A percentile compares a stretch with the other conserved stretches of the same genome.
Evolutionary conservation across 129 eudicot genomes (phyloP).

Genomic region (Artemisia argyi): DNA sequence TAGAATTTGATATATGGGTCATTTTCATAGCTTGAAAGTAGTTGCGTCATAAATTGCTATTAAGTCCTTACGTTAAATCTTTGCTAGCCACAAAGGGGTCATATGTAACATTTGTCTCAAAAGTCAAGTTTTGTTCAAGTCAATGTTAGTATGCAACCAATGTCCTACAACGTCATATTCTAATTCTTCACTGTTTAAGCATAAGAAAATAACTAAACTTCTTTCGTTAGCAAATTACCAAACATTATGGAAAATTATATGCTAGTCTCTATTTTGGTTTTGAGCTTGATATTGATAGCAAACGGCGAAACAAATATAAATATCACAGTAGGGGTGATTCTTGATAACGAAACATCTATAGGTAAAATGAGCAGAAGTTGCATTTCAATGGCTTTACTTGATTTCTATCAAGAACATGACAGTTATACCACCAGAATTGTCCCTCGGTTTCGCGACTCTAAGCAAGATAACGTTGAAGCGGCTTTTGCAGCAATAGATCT

Average conservation of each 20-base stretch:
- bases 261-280: neutral
- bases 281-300: neutral
- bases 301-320: neutral
- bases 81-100: too few relatives aligned
- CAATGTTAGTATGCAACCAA: too few relatives aligned
- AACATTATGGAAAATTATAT: neutral
- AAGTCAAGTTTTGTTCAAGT: too few relatives aligned
- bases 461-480: neutral
- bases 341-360: neutral
- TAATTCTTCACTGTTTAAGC: neutral
- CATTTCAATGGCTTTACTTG: slow-evolving; percentile 5
- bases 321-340: neutral
- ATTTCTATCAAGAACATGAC: neutral
- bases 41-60: too few relatives aligned
- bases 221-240: neutral
- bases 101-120: too few relatives aligned
- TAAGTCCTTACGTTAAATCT: too few relatives aligned
- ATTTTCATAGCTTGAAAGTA: too few relatives aligned
- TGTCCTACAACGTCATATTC: neutral
- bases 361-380: neutral
- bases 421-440: neutral
- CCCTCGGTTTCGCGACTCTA: neutral
- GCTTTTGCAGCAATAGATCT: slow-evolving; percentile 5
- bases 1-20: too few relatives aligned
- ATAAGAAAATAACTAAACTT: neutral